Percentiles rank a stretch among this genome's conserved stretches.
Conservation (phyloP, 2,329 filamentous ascomycete genomes). For the Fusarium napiforme region DNA sequence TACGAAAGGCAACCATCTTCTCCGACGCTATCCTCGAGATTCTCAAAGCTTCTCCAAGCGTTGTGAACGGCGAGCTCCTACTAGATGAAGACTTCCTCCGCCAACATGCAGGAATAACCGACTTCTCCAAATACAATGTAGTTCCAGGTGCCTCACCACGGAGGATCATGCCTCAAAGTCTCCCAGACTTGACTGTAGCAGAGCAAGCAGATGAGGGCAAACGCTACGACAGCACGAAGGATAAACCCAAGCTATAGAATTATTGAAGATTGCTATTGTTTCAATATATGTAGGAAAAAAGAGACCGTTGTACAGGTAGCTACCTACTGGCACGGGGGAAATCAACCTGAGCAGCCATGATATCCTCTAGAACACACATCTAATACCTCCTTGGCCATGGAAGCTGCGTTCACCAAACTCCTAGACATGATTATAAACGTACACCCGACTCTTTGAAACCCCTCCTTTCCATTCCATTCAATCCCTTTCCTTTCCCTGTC, state of each 20-base stretch:
- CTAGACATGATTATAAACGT: slow-evolving; percentile 33
- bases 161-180: slow-evolving; percentile 78
- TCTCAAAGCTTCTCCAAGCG: slow-evolving; percentile 65
- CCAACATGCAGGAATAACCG: slow-evolving; percentile 68
- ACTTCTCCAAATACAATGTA: slow-evolving; percentile 80
- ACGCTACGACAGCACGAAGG: slow-evolving; percentile 71
- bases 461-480: slow-evolving; percentile 1
- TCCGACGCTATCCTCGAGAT: slow-evolving; percentile 83
- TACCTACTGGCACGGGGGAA: slow-evolving; percentile 21
- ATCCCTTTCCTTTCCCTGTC: slow-evolving; percentile 4
- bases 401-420: slow-evolving; percentile 37
- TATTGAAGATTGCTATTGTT: slow-evolving; percentile 6
- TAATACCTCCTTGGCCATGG: slow-evolving; percentile 33
- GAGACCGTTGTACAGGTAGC: slow-evolving; percentile 32
- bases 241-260: slow-evolving; percentile 53
- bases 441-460: slow-evolving; percentile 34
- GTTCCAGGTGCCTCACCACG: slow-evolving; percentile 71
- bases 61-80: slow-evolving; percentile 77
- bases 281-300: slow-evolving; percentile 21
- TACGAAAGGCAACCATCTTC: slow-evolving; percentile 79
- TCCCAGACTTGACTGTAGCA: slow-evolving; percentile 76
- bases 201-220: slow-evolving; percentile 85
- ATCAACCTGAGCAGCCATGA: slow-evolving; percentile 29
- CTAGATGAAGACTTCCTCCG: slow-evolving; percentile 86
- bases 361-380: slow-evolving; percentile 40